These are phyloP conservation scores for Lentinula edodes DNA, from an alignment of 768 basidiomycete genomes.

Conservation along the genomic window DNA sequence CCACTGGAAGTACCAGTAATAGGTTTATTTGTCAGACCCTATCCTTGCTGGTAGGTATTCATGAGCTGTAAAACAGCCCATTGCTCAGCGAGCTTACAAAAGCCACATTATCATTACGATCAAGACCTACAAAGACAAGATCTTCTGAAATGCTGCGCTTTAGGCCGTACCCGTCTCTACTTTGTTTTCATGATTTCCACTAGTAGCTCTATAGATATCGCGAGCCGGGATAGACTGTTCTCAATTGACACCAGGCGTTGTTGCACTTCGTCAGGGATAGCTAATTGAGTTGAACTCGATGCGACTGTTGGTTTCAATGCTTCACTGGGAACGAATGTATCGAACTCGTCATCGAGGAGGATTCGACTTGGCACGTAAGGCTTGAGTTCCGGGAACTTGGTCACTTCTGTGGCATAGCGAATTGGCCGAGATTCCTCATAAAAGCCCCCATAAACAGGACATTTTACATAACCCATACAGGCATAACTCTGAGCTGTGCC, in stretches of 20 bases:
- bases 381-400: conserved; percentile 22
- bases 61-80: too few species aligned
- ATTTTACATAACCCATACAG: conserved; percentile 30
- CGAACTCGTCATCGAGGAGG: conserved; percentile 25
- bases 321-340: conserved; percentile 23
- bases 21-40: too few species aligned
- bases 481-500: conserved; percentile 22
- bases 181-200: conserved; percentile 15
- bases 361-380: conserved; percentile 14
- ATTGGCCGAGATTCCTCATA: conserved; percentile 23
- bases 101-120: too few species aligned
- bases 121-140: too few species aligned
- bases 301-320: neutral
- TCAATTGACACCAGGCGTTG: conserved; percentile 29
- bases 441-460: conserved; percentile 28
- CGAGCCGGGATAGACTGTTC: conserved; percentile 28
- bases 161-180: neutral
- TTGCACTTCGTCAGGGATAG: conserved; percentile 22
- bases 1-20: too few species aligned
- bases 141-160: too few species aligned
- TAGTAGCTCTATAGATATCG: conserved; percentile 28
- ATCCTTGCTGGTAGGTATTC: too few species aligned
- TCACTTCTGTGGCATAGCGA: conserved; percentile 28
- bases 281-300: neutral
- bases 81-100: too few species aligned